phyloP scores from a whole-genome alignment of 2,329 filamentous ascomycete species.

The Microcyclospora pomicola region DNA sequence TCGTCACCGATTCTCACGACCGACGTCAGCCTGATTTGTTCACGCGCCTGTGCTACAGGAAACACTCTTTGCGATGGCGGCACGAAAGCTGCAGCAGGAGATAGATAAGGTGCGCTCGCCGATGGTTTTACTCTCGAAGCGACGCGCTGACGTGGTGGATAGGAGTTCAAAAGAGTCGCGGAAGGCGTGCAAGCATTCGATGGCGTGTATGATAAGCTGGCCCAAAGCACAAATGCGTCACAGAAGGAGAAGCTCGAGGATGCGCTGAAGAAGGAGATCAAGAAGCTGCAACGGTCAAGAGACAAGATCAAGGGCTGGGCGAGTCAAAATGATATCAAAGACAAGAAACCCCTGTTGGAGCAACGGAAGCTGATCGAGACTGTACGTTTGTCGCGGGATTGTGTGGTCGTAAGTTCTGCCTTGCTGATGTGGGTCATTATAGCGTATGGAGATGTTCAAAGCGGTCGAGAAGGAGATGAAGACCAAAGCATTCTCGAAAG shows the following conservation, averaged over 20 bases:
- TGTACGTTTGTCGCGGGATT: constrained; percentile 35
- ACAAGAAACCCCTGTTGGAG: constrained; percentile 89
- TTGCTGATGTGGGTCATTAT: neutral
- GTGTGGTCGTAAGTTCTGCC: constrained; percentile 9
- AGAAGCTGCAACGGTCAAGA: constrained; percentile 92
- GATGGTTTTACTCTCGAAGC: constrained; percentile 1
- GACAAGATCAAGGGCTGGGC: constrained; percentile 99
- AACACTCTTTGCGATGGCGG: constrained; percentile 54
- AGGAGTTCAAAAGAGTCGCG: constrained; percentile 79
- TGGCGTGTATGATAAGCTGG: constrained; percentile 93
- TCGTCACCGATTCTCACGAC: too few relatives aligned
- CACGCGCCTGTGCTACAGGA: too few relatives aligned
- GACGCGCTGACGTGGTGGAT: constrained; percentile 8
- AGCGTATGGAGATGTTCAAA: constrained; percentile 99
- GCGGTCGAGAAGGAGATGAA: constrained; percentile 99
- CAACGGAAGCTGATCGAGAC: constrained; percentile 95
- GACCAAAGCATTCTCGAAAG: constrained; percentile 98
- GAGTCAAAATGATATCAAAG: constrained; percentile 96
- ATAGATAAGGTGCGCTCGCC: constrained; percentile 67
- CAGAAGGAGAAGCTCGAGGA: constrained; percentile 98
- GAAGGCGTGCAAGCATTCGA: constrained; percentile 91
- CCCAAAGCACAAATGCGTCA: constrained; percentile 76
- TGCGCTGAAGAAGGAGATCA: constrained; percentile 97
- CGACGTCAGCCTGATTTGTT: too few relatives aligned
- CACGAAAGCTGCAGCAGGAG: constrained; percentile 92